Evolutionary conservation across 805 yeast genomes (phyloP), one percentile per base, ranked within the genome.

Genomic region (Barnettozyma vustinii): DNA sequence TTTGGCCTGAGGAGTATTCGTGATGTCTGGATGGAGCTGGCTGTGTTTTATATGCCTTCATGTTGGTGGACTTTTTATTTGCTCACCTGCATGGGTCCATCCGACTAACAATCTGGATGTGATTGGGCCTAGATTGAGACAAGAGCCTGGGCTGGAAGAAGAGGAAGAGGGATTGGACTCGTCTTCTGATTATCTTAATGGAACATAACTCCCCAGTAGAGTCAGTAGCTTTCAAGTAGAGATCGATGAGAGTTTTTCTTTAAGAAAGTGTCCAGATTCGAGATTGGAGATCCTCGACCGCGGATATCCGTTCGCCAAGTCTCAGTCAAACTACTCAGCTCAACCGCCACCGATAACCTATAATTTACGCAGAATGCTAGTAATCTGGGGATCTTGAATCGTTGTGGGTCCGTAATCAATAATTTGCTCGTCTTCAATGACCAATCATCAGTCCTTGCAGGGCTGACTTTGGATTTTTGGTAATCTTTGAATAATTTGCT

Each of bases 51-150:
- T 30, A 30, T 30, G 9, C 16, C 4, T 5, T 13, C 5, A 3
- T 30, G 33, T 30, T 30, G 16, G 33, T 30, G 7, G 33, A 13
- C 15, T 20, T 16, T 44, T 44, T 44, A 44, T 44, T 44, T 44
- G 47, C 47, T 44, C 47, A 37, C 42, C 42, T 44, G 47, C 37
- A 37, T 32, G 13, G 39, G 10, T 36, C 39, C 5, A 15, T 12
- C 15, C 16, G 16, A 30, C 16, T 30, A 13, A 13, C 4, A 5
- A 30, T 4, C 9, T 30, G 16, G 16, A 12, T 13, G 16, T 3
- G 8, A 30, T 30, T 4, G 8, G 33, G 13, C 4, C 30, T 26
- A 26, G 13, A 8, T 3, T 26, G 13, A 10, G 30, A 26, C 10
- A 3, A 10, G 13, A 26, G 7, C 4, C 30, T 26, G 30, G 8